Base-by-base conservation (phyloP, 2,329 filamentous ascomycete species). In the Coleophoma cylindrospora region DNA sequence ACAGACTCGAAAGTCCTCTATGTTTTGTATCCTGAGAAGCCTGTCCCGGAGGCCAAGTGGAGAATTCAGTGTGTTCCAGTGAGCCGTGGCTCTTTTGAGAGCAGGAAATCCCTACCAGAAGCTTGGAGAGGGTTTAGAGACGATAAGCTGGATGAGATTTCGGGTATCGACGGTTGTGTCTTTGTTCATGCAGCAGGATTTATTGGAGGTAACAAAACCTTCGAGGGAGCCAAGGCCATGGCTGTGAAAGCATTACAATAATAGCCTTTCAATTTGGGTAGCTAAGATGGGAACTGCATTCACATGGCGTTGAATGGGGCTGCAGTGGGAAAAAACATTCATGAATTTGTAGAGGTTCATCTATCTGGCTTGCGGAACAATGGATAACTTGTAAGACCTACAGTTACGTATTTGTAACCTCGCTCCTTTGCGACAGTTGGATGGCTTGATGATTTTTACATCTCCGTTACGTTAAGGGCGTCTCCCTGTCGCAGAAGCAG, bases 151-250 rank as follows among this genome's bases (percentile, higher is more conserved):
- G 89, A 92, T 68, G 78, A 80, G 59, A 76, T 91, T 14, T 73
- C 79, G 21, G 83, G 84, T 34, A 75, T 90, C 27, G 73, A 75
- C 5, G 89, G 91, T 7, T 85, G 89, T 55, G 85, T 99, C 27
- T 99, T 99, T 67, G 87, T 96, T 32, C 94, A 99, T 67, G 91
- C 91, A 3, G 86, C 87, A 48, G 94, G 94, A 27, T 99, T 99
- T 72, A 97, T 97, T 64, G 94, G 94, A 15, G 94, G 94, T 2
- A 95, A 96, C 71, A 86, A 88, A 76, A 95, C 87, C 0, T 94
- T 88, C 62, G 89, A 95, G 54, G 94, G 94, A 32, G 91, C 84
- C 22, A 79, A 89, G 66, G 82, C 84, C 51, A 95, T 97, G 90
- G 91, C 91, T 4, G 71, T 78, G 68, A 89, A 87, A 75, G 86